Evolutionary conservation across 2,329 filamentous ascomycete genomes (phyloP).

Genomic region (Dactylellina cionopaga): DNA sequence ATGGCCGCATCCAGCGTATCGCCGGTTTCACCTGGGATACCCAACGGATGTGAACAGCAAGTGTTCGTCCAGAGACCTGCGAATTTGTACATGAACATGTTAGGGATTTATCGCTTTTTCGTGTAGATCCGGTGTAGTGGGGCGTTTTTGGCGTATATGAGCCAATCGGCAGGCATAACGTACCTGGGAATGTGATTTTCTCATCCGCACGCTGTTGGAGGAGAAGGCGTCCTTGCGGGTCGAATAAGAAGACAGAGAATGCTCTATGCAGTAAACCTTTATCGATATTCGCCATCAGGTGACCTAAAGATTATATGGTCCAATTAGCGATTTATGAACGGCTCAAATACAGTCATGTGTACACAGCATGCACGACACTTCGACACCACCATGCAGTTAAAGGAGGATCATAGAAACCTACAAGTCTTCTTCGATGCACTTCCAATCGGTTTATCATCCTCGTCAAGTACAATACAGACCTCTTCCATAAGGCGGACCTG

Average conservation of each 20-base stretch:
- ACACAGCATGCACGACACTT: neutral
- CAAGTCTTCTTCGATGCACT: slow-evolving; percentile 98
- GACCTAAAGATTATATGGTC: slow-evolving; percentile 69
- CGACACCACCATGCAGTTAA: neutral
- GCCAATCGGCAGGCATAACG: neutral
- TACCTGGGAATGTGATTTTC: slow-evolving; percentile 92
- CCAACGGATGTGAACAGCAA: slow-evolving; percentile 96
- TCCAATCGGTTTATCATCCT: slow-evolving; percentile 90
- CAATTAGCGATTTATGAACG: slow-evolving; percentile 52
- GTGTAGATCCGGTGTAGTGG: neutral
- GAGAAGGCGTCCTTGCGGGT: slow-evolving; percentile 88
- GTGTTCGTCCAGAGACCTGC: slow-evolving; percentile 98
- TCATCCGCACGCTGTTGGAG: slow-evolving; percentile 94
- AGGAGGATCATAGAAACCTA: slow-evolving; percentile 62
- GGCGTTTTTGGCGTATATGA: neutral
- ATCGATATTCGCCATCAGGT: slow-evolving; percentile 98
- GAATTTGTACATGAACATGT: neutral
- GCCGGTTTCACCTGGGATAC: slow-evolving; percentile 90
- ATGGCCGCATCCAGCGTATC: slow-evolving; percentile 81
- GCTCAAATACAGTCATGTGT: neutral
- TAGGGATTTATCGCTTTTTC: neutral
- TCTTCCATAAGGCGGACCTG: slow-evolving; percentile 99
- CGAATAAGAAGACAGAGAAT: slow-evolving; percentile 98
- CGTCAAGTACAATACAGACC: slow-evolving; percentile 95
- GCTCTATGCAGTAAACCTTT: slow-evolving; percentile 94